Evolutionary conservation across 176 grass and related monocot genomes (phyloP), one percentile per base, ranked within the genome.

Genomic region (Carex parvula): DNA sequence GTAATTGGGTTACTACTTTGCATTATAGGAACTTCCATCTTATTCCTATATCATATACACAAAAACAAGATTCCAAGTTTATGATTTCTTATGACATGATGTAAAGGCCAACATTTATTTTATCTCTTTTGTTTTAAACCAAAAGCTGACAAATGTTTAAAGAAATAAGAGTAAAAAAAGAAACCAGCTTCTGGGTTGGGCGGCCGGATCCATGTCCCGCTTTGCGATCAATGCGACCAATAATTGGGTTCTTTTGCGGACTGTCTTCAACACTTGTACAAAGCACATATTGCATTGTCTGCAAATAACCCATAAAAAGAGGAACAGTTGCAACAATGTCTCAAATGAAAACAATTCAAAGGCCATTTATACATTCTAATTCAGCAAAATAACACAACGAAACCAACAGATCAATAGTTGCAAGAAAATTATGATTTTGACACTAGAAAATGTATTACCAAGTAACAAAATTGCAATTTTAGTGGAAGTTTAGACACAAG

Each of bases 171-270:
- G 14, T 8, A 32, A 16, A 88, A n/a, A n/a, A 84, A 86, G 72
- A 78, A 58, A 98, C 95, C 95, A 89, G 4, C 85, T 98, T 98
- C 69, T 98, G 80, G 22, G 92, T 94, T 62, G 95, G 95, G 30
- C 92, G 92, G 79, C 92, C 95, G 87, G 86, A 87, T 86, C 92
- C 95, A 85, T 98, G 95, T 54, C 91, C 95, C 81, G 95, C 89
- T 83, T 98, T 98, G 39, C 69, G 20, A 35, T 98, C 95, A 72
- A 98, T 98, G 37, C 95, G 95, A 73, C 79, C 91, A 71, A 98
- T 91, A 80, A 98, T 95, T 75, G 95, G 95, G 81, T 93, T 93
- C 64, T 60, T 90, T 35, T 98, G 95, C 2, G 75, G 84, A 21
- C 79, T 89, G 41, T 85, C 83, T 61, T 85, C 74, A 1, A 86